These are phyloP conservation scores for Neoboletus magnificus DNA, from an alignment of 768 basidiomycete species.

Conservation along the genomic window DNA sequence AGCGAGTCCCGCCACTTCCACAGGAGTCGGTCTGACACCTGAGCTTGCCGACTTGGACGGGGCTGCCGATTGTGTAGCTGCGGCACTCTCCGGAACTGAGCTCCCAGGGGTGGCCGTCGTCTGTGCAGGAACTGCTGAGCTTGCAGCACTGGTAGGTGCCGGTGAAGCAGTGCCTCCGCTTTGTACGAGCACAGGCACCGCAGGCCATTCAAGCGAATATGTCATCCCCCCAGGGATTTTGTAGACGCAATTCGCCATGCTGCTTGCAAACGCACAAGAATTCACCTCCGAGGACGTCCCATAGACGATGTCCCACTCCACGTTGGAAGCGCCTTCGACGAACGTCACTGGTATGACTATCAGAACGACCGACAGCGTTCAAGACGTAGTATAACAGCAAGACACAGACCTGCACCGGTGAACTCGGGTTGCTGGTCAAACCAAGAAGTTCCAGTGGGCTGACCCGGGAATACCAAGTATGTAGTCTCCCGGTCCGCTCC, in stretches of 20 bases:
- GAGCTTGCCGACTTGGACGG: not conserved
- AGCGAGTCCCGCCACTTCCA: not conserved
- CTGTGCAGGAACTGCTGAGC: not conserved
- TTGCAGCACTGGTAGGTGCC: not conserved
- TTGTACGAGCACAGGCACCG: conserved; percentile 9
- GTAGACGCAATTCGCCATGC: not conserved
- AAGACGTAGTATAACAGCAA: too few species aligned
- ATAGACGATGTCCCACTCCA: not conserved
- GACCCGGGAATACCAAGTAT: conserved; percentile 37
- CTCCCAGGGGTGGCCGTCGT: not conserved
- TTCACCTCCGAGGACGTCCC: too few species aligned
- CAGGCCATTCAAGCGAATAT: not conserved
- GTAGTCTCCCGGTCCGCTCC: conserved; percentile 43
- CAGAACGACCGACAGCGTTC: not conserved
- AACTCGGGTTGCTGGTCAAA: conserved; percentile 28
- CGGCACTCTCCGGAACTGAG: not conserved
- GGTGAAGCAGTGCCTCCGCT: conserved; percentile 5
- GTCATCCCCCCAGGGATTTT: not conserved
- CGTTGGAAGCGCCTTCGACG: not conserved
- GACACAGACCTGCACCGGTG: conserved; percentile 35
- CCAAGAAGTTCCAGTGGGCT: conserved; percentile 29
- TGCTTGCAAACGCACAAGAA: not conserved
- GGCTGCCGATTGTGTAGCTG: not conserved
- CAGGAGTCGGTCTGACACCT: not conserved
- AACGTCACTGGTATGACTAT: not conserved